Evolutionary conservation across 805 yeast genomes (phyloP), one percentile per base, ranked within the genome.

Genomic region (Barnettozyma vustinii): DNA sequence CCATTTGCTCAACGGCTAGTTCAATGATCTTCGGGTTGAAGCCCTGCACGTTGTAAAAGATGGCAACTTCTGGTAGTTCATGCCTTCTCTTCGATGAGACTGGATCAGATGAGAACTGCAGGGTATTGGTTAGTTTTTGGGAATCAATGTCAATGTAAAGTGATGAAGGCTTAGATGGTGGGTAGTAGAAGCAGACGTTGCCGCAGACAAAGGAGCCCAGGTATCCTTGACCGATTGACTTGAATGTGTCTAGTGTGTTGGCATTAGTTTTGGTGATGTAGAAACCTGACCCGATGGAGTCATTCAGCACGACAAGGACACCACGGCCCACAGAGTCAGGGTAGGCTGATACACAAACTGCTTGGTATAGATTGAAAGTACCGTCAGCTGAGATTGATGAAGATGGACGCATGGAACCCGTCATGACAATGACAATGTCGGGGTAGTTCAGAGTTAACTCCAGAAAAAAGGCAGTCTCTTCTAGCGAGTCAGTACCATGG

Each of bases 331-430:
- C 60, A 15, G 83, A 73, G 47, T 74, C 70, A 25, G 65, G 62
- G 54, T 72, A 66, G 0, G 84, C 70, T 3, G 89, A 85, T 27
- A 83, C 80, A 15, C 77, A 77, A 43, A 81, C 80, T 1, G 87
- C 86, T 57, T 83, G 87, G 58, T 81, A 83, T 52, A 83, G 65
- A 62, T 83, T 83, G 80, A 83, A 81, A 6, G 86, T 83, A 3
- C 88, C 88, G 60, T 83, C 90, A 1, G 86, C 80, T 2, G 85
- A 79, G 37, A 83, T 75, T 37, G 84, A 79, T 3, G 86, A 80
- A 9, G 84, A 77, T 1, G 90, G 90, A 59, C 88, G 73, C 90
- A 83, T 83, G 6, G 85, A 78, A 1, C 90, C 90, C 44, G 85
- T 82, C 61, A 83, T 67, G 5, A 82, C 87, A 46, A 83, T 76